Percentiles rank a stretch among this genome's conserved stretches.
These are phyloP conservation scores for Boletus speciosus DNA, from an alignment of 768 basidiomycete genomes.

Conservation along the genomic window DNA sequence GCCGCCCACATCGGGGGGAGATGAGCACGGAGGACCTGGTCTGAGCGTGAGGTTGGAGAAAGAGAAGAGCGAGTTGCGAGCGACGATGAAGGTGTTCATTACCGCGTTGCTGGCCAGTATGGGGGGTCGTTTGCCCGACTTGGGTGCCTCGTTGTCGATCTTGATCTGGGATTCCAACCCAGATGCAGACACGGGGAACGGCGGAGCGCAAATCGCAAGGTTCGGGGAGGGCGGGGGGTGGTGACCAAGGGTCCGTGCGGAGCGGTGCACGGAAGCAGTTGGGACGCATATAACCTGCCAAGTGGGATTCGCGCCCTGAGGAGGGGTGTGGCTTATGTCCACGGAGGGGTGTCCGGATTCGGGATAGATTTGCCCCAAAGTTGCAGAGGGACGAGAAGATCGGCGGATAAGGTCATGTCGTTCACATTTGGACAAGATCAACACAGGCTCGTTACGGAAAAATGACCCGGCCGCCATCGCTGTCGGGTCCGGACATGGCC, in stretches of 20 bases:
- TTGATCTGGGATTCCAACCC: conserved; percentile 43
- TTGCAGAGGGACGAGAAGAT: conserved; percentile 29
- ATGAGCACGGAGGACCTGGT: no score
- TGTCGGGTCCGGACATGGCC: no score
- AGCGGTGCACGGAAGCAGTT: conserved; percentile 9
- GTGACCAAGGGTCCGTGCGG: conserved; percentile 18
- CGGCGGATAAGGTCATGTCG: conserved; percentile 34
- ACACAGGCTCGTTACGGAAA: conserved; percentile 23
- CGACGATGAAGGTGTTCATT: background rate
- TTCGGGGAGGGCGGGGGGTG: background rate
- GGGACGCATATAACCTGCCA: no score
- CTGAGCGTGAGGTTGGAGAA: no score
- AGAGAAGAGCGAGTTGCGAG: no score
- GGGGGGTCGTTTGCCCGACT: background rate
- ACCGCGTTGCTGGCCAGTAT: background rate
- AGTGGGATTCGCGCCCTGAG: conserved; percentile 14
- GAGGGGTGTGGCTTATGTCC: conserved; percentile 23
- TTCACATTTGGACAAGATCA: conserved; percentile 21
- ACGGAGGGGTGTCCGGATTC: conserved; percentile 21
- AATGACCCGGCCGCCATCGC: no score
- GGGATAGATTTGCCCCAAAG: conserved; percentile 27
- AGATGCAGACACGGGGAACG: conserved; percentile 3
- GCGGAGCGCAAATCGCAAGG: conserved; percentile 21
- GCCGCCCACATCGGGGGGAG: no score
- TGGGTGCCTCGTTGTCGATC: conserved; percentile 37